Base-by-base conservation (phyloP, 192 early-diverging fungal species). In the Backusella parvicylindrica region DNA sequence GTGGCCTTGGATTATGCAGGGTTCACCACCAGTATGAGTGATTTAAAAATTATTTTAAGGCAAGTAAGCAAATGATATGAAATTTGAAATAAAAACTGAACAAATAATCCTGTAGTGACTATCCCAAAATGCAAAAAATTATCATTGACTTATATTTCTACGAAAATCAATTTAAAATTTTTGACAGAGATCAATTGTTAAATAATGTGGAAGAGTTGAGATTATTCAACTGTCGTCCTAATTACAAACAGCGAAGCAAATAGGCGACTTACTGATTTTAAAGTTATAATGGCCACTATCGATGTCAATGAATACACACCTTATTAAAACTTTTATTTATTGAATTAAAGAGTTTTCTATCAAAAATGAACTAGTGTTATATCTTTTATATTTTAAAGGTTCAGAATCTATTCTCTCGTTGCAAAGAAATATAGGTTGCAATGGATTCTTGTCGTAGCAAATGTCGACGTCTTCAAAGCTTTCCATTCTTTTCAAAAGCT, bases 401-500 rank as follows among this genome's bases (percentile, higher is more conserved):
- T 68, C 37, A 23, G 67, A 68, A 41, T 68, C 15, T 23, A 68
- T 41, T 68, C 2, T 41, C 6, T 40, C 67, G 37, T 40, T 68
- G 6, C 37, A 68, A 41, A 41, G 67, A 26, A 68, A 26, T 21
- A 68, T 23, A 38, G 38, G 38, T 68, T 40, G 1, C n/a, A 68
- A 12, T 43, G 35, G 35, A 68, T 68, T 23, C 0, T 68, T 40
- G n/a, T 68, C 67, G 38, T 68, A 68, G 67, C 67, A 68, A 68
- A 43, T 68, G 23, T 68, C n/a, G 15, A 43, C 37, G 26, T 68
- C 67, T 68, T 68, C 36, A 68, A 68, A 68, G 26, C 2, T 68
- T 40, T 68, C 67, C 38, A 68, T 68, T 68, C n/a, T 64, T 64
- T 41, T 68, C n/a, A 68, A 68, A 28, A 68, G 38, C 21, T 40